Evolutionary conservation across 495 filamentous ascomycete species (phyloP), one percentile per base, ranked within the genome.

Genomic region (Lophiostoma macrostomum): DNA sequence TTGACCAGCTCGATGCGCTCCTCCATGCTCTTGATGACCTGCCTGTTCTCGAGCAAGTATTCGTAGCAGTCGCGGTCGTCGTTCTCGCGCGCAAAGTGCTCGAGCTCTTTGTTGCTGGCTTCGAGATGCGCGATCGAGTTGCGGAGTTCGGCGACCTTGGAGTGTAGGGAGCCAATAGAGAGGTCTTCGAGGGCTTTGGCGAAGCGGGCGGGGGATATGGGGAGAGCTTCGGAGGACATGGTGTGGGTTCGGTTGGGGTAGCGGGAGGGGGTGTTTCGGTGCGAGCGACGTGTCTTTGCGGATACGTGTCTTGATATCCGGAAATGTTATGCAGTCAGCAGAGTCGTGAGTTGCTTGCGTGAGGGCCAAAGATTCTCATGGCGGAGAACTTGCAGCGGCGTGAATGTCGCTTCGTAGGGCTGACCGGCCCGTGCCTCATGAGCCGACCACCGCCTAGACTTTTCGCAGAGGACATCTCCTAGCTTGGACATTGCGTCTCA

Each of bases 81-180:
- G 0, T 73, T 64, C 12, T 77, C 76, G 35, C 75, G 71, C 31
- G 42, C 78, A 1, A 70, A 68, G 7, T 77, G 75, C 38, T 60
- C 36, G 1, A 67, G 48, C 42, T 65, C 81, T 41, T 74, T 72
- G 71, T 95, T 95, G 20, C 85, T 90, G 69, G 82, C 80, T 48
- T 82, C 75, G 18, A 96, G 85, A 67, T 95, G 90, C 7, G 80
- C 74, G 66, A 93, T 88, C 44, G 78, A 83, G 75, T 94, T 95
- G 65, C 79, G 82, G 32, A 96, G 74, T 66, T 95, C 90, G 58
- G 81, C 76, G 57, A 83, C 82, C 75, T 95, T 95, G 68, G 80
- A 71, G 73, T 90, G 84, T 34, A 96, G 78, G 34, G 76, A 73
- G 50, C 78, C 76, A 62, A 91, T 70, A 30, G 87, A 78, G 22